Percentiles rank a stretch among this genome's conserved stretches.
phyloP scores from a whole-genome alignment of 306 rosid species.

The Dryas octopetala region DNA sequence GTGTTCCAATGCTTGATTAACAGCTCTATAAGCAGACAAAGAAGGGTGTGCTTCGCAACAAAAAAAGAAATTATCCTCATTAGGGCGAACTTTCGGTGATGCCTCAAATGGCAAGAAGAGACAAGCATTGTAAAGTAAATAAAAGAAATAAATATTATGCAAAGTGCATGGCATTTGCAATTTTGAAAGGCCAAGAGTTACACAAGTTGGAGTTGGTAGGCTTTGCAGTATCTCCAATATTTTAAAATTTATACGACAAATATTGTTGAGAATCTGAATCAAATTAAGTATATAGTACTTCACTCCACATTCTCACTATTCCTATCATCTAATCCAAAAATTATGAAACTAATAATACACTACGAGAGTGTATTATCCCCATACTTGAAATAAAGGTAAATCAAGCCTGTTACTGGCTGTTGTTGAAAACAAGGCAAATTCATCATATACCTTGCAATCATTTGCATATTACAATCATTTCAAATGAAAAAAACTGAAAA shows the following conservation, averaged over 20 bases:
- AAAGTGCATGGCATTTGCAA: not conserved
- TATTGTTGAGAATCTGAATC: not conserved
- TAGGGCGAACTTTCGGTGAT: too few species aligned
- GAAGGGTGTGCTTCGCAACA: not conserved
- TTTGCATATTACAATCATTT: not conserved
- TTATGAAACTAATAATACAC: not conserved
- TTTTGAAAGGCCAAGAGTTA: not conserved
- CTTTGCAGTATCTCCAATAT: not conserved
- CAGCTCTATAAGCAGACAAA: not conserved
- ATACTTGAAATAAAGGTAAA: not conserved
- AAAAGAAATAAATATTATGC: not conserved
- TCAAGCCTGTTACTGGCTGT: not conserved
- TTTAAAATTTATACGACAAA: not conserved
- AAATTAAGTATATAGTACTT: too few species aligned
- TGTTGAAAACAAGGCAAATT: not conserved
- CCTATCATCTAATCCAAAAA: not conserved
- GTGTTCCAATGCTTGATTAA: not conserved
- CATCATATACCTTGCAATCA: not conserved
- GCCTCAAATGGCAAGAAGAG: too few species aligned
- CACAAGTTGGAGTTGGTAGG: not conserved
- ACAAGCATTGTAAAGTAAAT: not conserved
- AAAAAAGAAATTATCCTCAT: too few species aligned
- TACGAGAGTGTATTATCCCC: not conserved
- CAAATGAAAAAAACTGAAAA: constrained; percentile 1
- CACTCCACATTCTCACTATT: not conserved